Evolutionary conservation across 2,329 filamentous ascomycete species (phyloP).

Genomic region (Lasiodiplodia hormozganensis): DNA sequence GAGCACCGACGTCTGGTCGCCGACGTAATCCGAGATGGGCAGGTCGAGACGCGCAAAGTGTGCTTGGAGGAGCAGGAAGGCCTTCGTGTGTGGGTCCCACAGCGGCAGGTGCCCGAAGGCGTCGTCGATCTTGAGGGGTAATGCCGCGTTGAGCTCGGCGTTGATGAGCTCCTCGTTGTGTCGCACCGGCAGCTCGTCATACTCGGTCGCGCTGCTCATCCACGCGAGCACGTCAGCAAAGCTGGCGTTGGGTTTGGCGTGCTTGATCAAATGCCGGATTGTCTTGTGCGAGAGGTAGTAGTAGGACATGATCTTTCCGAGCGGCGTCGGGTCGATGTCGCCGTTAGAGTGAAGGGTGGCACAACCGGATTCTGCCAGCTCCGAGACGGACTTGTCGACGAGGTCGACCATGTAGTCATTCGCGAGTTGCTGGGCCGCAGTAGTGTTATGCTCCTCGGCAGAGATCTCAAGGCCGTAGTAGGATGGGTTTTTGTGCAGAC

Average conservation of each 20-base stretch:
- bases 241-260: conserved; percentile 75
- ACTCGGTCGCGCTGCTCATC: conserved; percentile 94
- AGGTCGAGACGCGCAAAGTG: conserved; percentile 93
- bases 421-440: conserved; percentile 82
- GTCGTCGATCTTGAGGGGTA: conserved; percentile 66
- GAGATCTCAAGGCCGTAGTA: conserved; percentile 97
- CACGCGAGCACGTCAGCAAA: conserved; percentile 86
- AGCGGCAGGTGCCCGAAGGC: conserved; percentile 74
- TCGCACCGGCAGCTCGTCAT: conserved; percentile 95
- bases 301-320: conserved; percentile 99
- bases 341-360: conserved; percentile 84
- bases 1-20: conserved; percentile 85
- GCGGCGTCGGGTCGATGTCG: conserved; percentile 84
- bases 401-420: conserved; percentile 95
- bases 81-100: conserved; percentile 99
- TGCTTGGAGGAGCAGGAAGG: conserved; percentile 90
- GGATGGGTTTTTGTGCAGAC: conserved; percentile 96
- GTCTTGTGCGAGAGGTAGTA: conserved; percentile 96
- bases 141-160: conserved; percentile 80
- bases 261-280: conserved; percentile 79
- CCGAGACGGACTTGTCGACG: conserved; percentile 83
- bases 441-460: conserved; percentile 88
- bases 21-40: conserved; percentile 96
- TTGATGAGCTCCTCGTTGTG: conserved; percentile 99
- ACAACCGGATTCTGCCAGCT: conserved; percentile 85